Evolutionary conservation across 768 basidiomycete species (phyloP).

Genomic region (Termitomyces heimii): DNA sequence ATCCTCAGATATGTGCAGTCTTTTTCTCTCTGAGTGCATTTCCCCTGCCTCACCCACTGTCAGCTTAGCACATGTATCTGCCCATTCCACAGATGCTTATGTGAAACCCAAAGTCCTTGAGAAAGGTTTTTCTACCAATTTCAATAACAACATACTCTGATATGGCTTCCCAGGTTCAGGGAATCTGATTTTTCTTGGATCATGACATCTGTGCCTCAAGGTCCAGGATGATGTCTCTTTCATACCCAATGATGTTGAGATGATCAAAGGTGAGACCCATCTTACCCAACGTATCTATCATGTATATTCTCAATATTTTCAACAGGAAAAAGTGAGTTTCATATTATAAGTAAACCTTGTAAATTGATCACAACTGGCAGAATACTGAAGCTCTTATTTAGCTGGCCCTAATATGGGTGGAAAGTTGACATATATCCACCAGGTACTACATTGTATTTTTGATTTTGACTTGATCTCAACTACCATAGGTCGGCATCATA

Average conservation of each 20-base stretch:
- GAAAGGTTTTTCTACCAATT: no score
- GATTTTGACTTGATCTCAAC: not conserved
- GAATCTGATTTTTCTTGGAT: conserved; percentile 73
- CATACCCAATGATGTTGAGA: conserved; percentile 93
- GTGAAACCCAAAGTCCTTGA: conserved; percentile 78
- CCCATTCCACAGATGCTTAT: conserved; percentile 82
- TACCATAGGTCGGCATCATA: conserved; percentile 77
- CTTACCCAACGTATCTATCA: not conserved
- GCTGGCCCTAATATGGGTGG: conserved; percentile 99
- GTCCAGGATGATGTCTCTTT: conserved; percentile 94
- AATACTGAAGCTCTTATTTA: conserved; percentile 18
- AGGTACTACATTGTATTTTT: conserved; percentile 34
- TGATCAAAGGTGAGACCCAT: conserved; percentile 69
- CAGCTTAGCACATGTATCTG: conserved; percentile 90
- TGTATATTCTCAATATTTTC: not conserved
- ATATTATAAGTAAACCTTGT: conserved; percentile 73
- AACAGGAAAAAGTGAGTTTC: conserved; percentile 83
- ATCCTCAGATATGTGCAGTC: conserved; percentile 62
- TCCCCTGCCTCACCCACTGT: not conserved
- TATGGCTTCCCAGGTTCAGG: conserved; percentile 54
- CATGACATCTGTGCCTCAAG: conserved; percentile 94
- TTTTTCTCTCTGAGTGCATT: not conserved
- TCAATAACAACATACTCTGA: conserved; percentile 2
- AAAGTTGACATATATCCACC: conserved; percentile 95
- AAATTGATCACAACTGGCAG: not conserved